Conservation (phyloP, 768 basidiomycete species). For the Tylopilus balloui region DNA sequence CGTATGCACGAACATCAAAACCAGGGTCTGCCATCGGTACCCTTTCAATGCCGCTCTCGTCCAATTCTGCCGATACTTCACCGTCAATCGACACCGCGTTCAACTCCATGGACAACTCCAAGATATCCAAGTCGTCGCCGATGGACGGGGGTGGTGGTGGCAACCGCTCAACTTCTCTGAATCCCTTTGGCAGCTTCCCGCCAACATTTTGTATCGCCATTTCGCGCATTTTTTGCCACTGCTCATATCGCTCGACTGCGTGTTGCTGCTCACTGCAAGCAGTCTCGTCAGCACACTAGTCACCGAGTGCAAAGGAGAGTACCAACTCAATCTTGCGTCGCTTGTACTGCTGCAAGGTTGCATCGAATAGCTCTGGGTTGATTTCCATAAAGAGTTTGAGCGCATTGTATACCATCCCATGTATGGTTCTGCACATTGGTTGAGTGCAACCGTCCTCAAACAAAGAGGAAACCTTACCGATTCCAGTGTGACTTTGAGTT, state of each 20-base stretch:
- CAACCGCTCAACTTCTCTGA: conserved; percentile 60
- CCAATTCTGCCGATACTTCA: conserved; percentile 58
- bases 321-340: conserved; percentile 81
- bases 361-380: conserved; percentile 94
- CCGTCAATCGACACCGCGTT: conserved; percentile 76
- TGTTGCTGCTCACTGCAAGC: conserved; percentile 76
- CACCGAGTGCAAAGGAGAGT: background rate
- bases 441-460: background rate
- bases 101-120: conserved; percentile 87
- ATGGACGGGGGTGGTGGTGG: conserved; percentile 76
- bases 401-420: conserved; percentile 99
- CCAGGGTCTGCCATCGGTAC: conserved; percentile 93
- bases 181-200: conserved; percentile 67
- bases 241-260: conserved; percentile 77
- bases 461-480: conserved; percentile 52
- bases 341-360: conserved; percentile 89
- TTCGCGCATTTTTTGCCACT: conserved; percentile 85
- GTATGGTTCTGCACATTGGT: conserved; percentile 72
- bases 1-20: conserved; percentile 59
- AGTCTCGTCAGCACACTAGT: conserved; percentile 1
- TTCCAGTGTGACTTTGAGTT: conserved; percentile 99
- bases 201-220: conserved; percentile 67
- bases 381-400: conserved; percentile 99
- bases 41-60: conserved; percentile 78
- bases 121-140: conserved; percentile 79